Evolutionary conservation across 805 yeast genomes (phyloP).

Genomic region (Lachancea meyersii): DNA sequence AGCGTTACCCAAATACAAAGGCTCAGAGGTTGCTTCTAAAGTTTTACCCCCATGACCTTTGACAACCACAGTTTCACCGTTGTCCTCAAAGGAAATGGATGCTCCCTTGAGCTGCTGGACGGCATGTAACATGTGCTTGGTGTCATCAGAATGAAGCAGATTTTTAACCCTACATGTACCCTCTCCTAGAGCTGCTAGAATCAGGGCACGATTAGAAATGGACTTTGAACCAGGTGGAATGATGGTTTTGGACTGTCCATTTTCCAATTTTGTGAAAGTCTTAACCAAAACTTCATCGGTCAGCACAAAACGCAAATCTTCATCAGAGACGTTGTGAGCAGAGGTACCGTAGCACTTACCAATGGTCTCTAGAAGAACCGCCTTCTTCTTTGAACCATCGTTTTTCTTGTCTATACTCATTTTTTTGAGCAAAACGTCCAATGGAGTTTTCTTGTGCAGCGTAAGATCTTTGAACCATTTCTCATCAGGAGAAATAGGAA

Average conservation of each 20-base stretch:
- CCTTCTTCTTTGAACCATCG: constrained; percentile 84
- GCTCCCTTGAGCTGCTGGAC: constrained; percentile 78
- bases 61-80: constrained; percentile 83
- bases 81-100: constrained; percentile 70
- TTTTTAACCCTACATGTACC: constrained; percentile 82
- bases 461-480: constrained; percentile 65
- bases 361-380: constrained; percentile 74
- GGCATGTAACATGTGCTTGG: constrained; percentile 90
- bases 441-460: constrained; percentile 63
- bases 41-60: constrained; percentile 78
- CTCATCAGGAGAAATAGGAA: constrained; percentile 77
- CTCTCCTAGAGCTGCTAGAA: constrained; percentile 83
- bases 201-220: constrained; percentile 88
- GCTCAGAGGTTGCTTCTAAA: constrained; percentile 54
- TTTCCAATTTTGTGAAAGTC: constrained; percentile 39
- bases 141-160: constrained; percentile 91
- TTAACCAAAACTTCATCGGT: constrained; percentile 74
- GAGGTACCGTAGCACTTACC: constrained; percentile 85
- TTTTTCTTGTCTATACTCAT: constrained; percentile 97
- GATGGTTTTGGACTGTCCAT: constrained; percentile 37
- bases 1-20: constrained; percentile 88
- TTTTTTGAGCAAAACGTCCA: constrained; percentile 64
- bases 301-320: constrained; percentile 71
- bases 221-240: constrained; percentile 97
- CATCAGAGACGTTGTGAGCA: constrained; percentile 80